These are phyloP conservation scores for Orbilia oligospora DNA, from an alignment of 2,329 filamentous ascomycete species.

Conservation along the genomic window DNA sequence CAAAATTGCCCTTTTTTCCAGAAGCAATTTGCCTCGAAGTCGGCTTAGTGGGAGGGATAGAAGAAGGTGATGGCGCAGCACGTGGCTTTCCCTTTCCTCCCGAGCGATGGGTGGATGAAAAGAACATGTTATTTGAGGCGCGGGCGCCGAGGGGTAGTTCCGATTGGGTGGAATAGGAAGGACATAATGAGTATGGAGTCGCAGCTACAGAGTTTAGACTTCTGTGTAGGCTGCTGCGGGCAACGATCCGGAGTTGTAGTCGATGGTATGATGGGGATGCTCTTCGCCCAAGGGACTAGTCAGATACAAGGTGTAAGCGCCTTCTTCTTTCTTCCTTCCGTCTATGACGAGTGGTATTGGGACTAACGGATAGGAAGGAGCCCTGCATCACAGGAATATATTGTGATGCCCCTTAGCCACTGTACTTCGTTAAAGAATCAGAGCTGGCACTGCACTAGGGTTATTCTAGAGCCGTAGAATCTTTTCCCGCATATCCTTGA, in stretches of 20 bases:
- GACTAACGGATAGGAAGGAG: constrained; percentile 46
- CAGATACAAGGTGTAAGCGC: not conserved
- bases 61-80: not conserved
- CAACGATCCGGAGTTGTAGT: constrained; percentile 8
- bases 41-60: not conserved
- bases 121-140: constrained; percentile 28
- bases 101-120: constrained; percentile 15
- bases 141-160: constrained; percentile 12
- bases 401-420: not conserved
- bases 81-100: constrained; percentile 1
- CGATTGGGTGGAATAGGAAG: constrained; percentile 43
- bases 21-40: not conserved
- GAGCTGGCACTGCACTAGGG: no score
- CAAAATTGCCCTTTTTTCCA: not conserved
- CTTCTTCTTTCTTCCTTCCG: not conserved
- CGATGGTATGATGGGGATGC: constrained; percentile 13
- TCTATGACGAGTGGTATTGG: not conserved
- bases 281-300: constrained; percentile 37
- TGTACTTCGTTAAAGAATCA: not conserved
- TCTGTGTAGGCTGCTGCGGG: not conserved
- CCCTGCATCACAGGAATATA: constrained; percentile 38
- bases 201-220: not conserved
- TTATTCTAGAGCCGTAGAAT: not conserved
- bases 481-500: not conserved
- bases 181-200: not conserved